Evolutionary conservation across 31 red algal genomes (phyloP).

Genomic region (Bonnemaisonia californica): DNA sequence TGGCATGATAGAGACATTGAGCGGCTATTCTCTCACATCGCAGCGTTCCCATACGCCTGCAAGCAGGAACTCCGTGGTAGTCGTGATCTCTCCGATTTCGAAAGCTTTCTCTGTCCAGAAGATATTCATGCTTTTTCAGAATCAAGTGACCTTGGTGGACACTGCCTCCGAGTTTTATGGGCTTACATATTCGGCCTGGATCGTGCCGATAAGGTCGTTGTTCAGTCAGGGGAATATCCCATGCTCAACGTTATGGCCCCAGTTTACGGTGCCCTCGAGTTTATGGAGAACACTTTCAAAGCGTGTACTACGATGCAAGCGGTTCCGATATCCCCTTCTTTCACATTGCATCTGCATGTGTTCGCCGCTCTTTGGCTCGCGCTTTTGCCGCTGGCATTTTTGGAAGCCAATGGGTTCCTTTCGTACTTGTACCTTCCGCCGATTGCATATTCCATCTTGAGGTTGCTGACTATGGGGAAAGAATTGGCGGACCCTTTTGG

Average conservation of each 20-base stretch:
- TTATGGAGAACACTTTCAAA: not conserved
- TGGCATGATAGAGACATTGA: slow-evolving; percentile 45
- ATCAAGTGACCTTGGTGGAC: not conserved
- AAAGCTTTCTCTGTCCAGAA: not conserved
- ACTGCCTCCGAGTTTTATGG: slow-evolving; percentile 6
- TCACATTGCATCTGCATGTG: not conserved
- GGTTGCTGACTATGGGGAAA: not conserved
- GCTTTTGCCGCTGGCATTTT: not conserved
- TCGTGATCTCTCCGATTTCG: slow-evolving; percentile 11
- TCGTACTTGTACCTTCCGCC: not conserved
- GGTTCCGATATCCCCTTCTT: not conserved
- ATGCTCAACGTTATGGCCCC: not conserved
- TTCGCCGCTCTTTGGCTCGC: not conserved
- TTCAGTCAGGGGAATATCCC: not conserved
- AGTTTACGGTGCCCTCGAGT: not conserved
- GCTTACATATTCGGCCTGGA: slow-evolving; percentile 29
- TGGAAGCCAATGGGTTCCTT: not conserved
- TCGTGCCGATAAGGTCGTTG: not conserved
- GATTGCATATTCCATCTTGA: not conserved
- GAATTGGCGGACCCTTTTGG: slow-evolving; percentile 7
- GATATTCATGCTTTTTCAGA: slow-evolving; percentile 26
- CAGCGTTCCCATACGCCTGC: slow-evolving; percentile 4
- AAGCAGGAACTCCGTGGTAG: slow-evolving; percentile 29
- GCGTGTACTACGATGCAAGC: not conserved
- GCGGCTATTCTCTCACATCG: slow-evolving; percentile 38